Base-by-base conservation (phyloP, 768 basidiomycete species). In the Tylopilus sp. region DNA sequence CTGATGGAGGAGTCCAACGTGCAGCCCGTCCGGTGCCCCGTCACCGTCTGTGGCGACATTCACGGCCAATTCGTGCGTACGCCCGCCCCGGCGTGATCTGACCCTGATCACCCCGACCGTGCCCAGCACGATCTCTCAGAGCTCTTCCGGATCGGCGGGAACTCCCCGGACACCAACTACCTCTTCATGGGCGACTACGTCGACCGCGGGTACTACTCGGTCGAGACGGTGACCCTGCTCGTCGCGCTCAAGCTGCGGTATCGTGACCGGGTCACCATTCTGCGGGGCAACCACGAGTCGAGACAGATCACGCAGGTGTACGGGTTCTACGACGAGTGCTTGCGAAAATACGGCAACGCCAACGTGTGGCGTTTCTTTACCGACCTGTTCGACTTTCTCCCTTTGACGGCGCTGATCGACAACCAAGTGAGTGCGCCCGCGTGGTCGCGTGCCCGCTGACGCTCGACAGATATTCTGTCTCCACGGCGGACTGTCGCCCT, bases 141-240 rank as follows among this genome's bases (percentile, higher is more conserved):
- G 71, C 87, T 98, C 37, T 98, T 99, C 76, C 87, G 95, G 50
- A 98, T 98, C 68, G 97, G 97, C 48, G 97, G 97, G 45, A 96
- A 97, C 76, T 96, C 92, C 14, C 97, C 97, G 40, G 94, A 97
- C 73, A 99, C 97, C 60, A 99, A 98, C 76, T 99, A 99, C 73
- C 88, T 99, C 64, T 99, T 98, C 79, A 99, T 99, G 97, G 97
- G 97, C 26, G 97, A 99, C 78, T 99, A 98, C 70, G 97, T 98
- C 63, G 97, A 98, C 77, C 86, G 95, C 66, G 96, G 96, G 19
- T 99, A 98, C 79, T 98, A 98, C 76, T 97, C 94, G 19, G 96
- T 99, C 52, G 97, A 99, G 76, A 99, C 97, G 1, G 95, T 99
- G 62, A 97, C 95, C 13, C 80, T 98, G 9, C 88, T 99, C 45